A percentile compares a stretch with the other conserved stretches of the same genome.
These are phyloP conservation scores for Jaminaea rosea DNA, from an alignment of 1,284 basidiomycete species.

Conservation along the genomic window DNA sequence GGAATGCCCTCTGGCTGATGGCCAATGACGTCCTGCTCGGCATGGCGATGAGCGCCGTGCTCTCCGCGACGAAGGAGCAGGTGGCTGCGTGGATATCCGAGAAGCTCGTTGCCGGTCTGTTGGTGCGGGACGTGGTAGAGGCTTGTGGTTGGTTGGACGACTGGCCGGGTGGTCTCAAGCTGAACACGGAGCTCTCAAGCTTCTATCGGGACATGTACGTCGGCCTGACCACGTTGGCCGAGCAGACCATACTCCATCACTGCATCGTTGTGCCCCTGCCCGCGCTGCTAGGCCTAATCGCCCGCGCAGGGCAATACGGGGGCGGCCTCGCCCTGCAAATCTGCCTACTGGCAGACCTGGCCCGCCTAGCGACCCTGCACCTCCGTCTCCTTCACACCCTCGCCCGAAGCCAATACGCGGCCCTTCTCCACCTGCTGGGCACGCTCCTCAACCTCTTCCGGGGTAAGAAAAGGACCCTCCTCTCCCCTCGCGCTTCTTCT, in stretches of 20 bases:
- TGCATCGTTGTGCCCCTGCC: constrained; percentile 44
- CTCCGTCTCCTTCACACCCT: constrained; percentile 64
- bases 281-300: constrained; percentile 52
- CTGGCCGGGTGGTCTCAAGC: constrained; percentile 92
- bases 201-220: constrained; percentile 69
- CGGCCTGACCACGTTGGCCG: constrained; percentile 59
- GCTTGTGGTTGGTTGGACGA: constrained; percentile 82
- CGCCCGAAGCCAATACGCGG: constrained; percentile 58
- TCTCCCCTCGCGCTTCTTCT: constrained; percentile 51
- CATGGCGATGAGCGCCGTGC: constrained; percentile 55
- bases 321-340: constrained; percentile 65
- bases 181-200: constrained; percentile 81
- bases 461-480: constrained; percentile 56
- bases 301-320: constrained; percentile 53
- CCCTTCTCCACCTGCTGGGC: constrained; percentile 56
- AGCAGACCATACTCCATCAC: constrained; percentile 1
- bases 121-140: too few species aligned
- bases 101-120: constrained; percentile 50
- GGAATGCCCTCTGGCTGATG: constrained; percentile 82
- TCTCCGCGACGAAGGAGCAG: constrained; percentile 16
- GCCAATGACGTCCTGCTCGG: constrained; percentile 82
- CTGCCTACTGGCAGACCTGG: constrained; percentile 60
- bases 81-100: not conserved
- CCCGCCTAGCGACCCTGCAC: constrained; percentile 64
- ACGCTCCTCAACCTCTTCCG: constrained; percentile 89